Base-by-base conservation (phyloP, 2,329 filamentous ascomycete genomes). In the Achaetomium macrosporum region DNA sequence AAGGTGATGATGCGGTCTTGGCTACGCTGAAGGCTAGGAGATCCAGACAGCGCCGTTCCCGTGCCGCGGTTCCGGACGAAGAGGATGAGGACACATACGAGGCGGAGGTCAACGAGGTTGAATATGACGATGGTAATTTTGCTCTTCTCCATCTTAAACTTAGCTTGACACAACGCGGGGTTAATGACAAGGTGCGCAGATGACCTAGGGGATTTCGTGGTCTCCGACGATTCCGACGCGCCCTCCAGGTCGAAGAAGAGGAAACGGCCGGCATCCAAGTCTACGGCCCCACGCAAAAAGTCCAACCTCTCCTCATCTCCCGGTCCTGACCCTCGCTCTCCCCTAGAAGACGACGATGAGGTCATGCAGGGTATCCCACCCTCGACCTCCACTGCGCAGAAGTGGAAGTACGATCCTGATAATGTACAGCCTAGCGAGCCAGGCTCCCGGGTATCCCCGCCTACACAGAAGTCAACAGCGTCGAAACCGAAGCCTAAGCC, bases 191-290 rank as follows among this genome's bases (percentile, higher is more conserved):
- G 25, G 25, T 25, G 7, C 25, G 25, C 45, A 80, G 73, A 77
- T 71, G 88, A 93, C 50, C 82, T 95, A 73, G 89, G 85, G 56
- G 88, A 96, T 66, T 97, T 97, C 63, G 76, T 97, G 20, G 90
- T 87, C 5, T 83, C 87, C 0, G 91, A 96, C 63, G 89, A 95
- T 40, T 92, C 89, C 0, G 90, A 95, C 44, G 87, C 83, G 16
- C 65, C 76, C 57, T 59, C 74, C 62, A 66, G 76, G 20, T 74
- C 85, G 0, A 87, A 82, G 65, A 96, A 95, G 71, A 74, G 86
- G 63, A 96, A 95, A 70, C 78, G 86, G n/a, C 68, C 81, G 2
- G 62, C 69, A 8, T 64, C 76, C 12, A 79, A 81, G 64, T 56
- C 75, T 13, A 65, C 72, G 15, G 65, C 71, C 0, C 70, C 82